Evolutionary conservation across 306 rosid genomes (phyloP).

Genomic region (Begonia peltatifolia): DNA sequence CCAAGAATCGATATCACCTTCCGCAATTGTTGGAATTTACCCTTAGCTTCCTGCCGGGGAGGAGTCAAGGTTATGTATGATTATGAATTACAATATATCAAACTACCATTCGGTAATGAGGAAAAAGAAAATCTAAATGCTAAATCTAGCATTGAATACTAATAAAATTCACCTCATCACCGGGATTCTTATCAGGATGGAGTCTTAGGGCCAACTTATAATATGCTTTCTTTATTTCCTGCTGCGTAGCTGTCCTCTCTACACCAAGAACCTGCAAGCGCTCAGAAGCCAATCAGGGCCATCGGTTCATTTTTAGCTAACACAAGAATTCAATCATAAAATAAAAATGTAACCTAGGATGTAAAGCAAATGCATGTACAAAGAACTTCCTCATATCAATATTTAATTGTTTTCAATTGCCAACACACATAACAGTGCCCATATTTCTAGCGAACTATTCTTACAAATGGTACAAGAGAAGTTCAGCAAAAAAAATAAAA

Average conservation of each 20-base stretch:
- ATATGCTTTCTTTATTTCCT: slow-evolving; percentile 87
- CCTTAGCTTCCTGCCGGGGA: slow-evolving; percentile 61
- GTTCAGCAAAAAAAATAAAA: too few relatives aligned
- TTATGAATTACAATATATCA: not conserved
- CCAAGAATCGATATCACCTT: slow-evolving; percentile 85
- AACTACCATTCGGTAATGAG: not conserved
- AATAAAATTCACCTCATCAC: slow-evolving; percentile 44
- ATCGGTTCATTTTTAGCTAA: not conserved
- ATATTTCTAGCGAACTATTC: not conserved
- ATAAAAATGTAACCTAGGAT: not conserved
- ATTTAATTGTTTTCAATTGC: too few relatives aligned
- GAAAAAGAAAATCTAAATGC: not conserved
- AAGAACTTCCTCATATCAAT: too few relatives aligned
- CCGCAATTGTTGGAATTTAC: slow-evolving; percentile 79
- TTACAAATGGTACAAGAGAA: not conserved
- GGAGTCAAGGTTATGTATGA: not conserved
- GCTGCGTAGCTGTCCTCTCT: slow-evolving; percentile 75
- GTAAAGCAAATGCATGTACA: not conserved
- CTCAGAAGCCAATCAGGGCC: not conserved
- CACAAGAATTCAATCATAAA: not conserved
- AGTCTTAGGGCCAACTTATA: slow-evolving; percentile 73
- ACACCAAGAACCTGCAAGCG: slow-evolving; percentile 51
- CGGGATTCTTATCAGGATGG: slow-evolving; percentile 93
- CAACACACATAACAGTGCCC: too few relatives aligned
- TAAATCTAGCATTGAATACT: not conserved